phyloP scores from a whole-genome alignment of 2,329 filamentous ascomycete genomes.

The Lojkania enalia region DNA sequence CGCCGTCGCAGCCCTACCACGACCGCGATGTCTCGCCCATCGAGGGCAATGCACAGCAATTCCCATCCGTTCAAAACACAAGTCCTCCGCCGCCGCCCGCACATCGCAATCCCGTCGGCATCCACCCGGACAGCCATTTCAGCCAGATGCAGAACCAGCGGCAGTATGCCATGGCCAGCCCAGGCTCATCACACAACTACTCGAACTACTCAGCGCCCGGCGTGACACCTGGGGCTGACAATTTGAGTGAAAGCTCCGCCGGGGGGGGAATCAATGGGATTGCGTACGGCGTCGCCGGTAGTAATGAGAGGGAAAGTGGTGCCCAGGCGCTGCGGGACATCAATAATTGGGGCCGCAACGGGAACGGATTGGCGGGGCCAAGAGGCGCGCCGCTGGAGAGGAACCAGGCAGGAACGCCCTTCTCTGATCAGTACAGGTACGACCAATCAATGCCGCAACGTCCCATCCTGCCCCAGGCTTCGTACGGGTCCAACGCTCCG shows the following conservation, averaged over 20 bases:
- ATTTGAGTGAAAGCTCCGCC: slow-evolving; percentile 63
- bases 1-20: slow-evolving; percentile 25
- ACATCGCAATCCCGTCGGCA: slow-evolving; percentile 30
- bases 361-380: slow-evolving; percentile 16
- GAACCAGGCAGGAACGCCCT: slow-evolving; percentile 28
- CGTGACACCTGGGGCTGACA: slow-evolving; percentile 67
- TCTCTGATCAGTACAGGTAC: slow-evolving; percentile 30
- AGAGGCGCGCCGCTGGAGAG: slow-evolving; percentile 23
- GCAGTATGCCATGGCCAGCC: slow-evolving; percentile 21
- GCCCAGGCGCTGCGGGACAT: slow-evolving; percentile 61
- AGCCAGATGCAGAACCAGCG: slow-evolving; percentile 26
- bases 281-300: slow-evolving; percentile 67
- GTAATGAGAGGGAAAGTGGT: slow-evolving; percentile 63
- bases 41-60: slow-evolving; percentile 13
- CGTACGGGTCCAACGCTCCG: slow-evolving; percentile 45
- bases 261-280: slow-evolving; percentile 69
- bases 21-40: slow-evolving; percentile 25
- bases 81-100: slow-evolving; percentile 39
- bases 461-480: slow-evolving; percentile 31
- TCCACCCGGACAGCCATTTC: slow-evolving; percentile 28
- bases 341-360: slow-evolving; percentile 24
- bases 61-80: slow-evolving; percentile 16
- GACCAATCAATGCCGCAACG: slow-evolving; percentile 29
- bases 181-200: slow-evolving; percentile 31
- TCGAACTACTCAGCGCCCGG: slow-evolving; percentile 39